These are phyloP conservation scores for Dactylellina sp. DNA, from an alignment of 2,329 filamentous ascomycete genomes.

Conservation along the genomic window DNA sequence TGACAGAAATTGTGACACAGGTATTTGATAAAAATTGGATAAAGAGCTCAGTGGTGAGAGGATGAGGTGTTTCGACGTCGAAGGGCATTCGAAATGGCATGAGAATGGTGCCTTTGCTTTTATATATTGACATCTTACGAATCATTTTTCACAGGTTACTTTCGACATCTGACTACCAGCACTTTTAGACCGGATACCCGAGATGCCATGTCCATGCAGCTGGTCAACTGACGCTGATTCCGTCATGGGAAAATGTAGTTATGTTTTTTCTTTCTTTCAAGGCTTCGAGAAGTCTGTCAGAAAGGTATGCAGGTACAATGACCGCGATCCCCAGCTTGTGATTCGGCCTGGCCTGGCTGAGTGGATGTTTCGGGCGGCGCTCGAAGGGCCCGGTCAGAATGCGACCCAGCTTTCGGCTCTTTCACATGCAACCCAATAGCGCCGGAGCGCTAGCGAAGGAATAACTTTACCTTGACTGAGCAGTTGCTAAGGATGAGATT, in stretches of 20 bases:
- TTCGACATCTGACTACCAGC: slow-evolving; percentile 41
- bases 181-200: slow-evolving; percentile 52
- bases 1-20: slow-evolving; percentile 16
- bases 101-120: slow-evolving; percentile 50
- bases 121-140: slow-evolving; percentile 22
- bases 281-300: slow-evolving; percentile 8
- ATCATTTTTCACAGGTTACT: background rate
- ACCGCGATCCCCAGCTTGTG: slow-evolving; percentile 32
- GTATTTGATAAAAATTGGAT: slow-evolving; percentile 24
- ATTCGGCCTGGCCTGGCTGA: slow-evolving; percentile 21
- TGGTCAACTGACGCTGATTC: slow-evolving; percentile 39
- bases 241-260: slow-evolving; percentile 14
- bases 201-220: slow-evolving; percentile 51
- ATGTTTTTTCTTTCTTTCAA: slow-evolving; percentile 3
- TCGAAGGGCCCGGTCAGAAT: slow-evolving; percentile 40
- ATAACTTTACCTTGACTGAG: no score
- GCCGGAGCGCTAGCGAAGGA: no score
- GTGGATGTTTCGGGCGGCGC: slow-evolving; percentile 37
- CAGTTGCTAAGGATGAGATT: no score
- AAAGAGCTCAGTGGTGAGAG: slow-evolving; percentile 34
- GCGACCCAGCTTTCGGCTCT: slow-evolving; percentile 51
- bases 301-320: slow-evolving; percentile 48
- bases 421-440: slow-evolving; percentile 55
- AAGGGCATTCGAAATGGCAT: slow-evolving; percentile 35
- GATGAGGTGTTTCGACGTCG: slow-evolving; percentile 34